Evolutionary conservation across 2,329 filamentous ascomycete genomes (phyloP), one percentile per base, ranked within the genome.

Genomic region (Neoarthrinium moseri): DNA sequence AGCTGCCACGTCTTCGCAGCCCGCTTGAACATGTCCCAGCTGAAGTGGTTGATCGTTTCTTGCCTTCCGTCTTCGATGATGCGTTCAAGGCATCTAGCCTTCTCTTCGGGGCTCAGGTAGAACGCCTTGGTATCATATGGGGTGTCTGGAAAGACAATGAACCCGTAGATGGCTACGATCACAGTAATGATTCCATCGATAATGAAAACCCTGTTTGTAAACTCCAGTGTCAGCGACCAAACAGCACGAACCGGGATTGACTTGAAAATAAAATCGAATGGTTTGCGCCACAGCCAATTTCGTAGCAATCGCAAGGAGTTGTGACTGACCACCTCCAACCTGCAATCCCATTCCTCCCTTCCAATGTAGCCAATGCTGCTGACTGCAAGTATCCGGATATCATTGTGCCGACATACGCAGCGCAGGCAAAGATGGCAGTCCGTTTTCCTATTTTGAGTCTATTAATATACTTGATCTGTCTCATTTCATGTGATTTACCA

Each of bases 351-450:
- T 59, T 58, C 3, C 70, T 53, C 0, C 77, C 77, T 26, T 75
- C 56, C 17, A 63, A 53, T 5, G 66, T 68, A 15, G 65, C 59
- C 27, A 59, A 56, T 6, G 66, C 62, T 8, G 70, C 75, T 0
- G 73, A 74, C 53, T 81, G 77, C 21, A 83, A 69, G 51, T 76
- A 77, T 0, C 80, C 80, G 2, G 73, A 72, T 45, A 83, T 80
- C 72, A 83, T 78, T 0, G 75, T 81, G 0, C 81, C 81, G 0
- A 77, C 77, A 2, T 83, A 68, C 1, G 80, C 81, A 10, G 78
- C 80, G 0, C 78, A 71, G 1, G 79, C 83, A 56, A 86, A 86
- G 39, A 86, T 77, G 37, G 78, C 81, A 4, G 73, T 79, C 2
- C 83, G 72, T 57, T 85, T 86, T 1, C 79, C 40, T 43, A 32